Percentiles rank a stretch among this genome's conserved stretches.
Conservation (phyloP, 116 monocot genomes). For the Iris pallida region DNA sequence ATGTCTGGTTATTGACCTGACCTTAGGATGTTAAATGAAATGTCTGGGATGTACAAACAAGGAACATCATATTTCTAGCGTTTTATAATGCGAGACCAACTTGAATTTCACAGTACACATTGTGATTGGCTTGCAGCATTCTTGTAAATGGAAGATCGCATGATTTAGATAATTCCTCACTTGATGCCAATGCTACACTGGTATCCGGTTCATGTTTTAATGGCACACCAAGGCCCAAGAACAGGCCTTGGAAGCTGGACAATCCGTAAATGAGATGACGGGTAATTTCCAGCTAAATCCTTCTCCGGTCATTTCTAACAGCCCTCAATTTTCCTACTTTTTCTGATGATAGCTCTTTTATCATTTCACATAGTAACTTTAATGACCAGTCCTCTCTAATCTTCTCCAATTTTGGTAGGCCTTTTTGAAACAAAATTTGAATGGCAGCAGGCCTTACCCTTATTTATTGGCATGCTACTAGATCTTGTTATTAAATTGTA, state of each 20-base stretch:
- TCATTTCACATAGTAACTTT: too few relatives aligned
- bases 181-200: not conserved
- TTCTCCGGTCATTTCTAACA: not conserved
- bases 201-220: not conserved
- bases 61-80: not conserved
- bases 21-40: too few relatives aligned
- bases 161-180: not conserved
- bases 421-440: too few relatives aligned
- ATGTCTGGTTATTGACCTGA: too few relatives aligned
- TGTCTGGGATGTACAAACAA: not conserved
- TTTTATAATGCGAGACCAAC: not conserved
- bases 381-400: too few relatives aligned
- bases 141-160: slow-evolving; percentile 1
- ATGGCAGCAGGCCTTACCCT: too few relatives aligned
- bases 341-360: too few relatives aligned
- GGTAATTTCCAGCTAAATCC: too few relatives aligned
- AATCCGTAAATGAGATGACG: not conserved
- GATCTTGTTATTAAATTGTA: too few relatives aligned
- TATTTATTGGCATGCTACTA: too few relatives aligned
- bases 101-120: not conserved
- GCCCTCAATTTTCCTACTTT: too few relatives aligned
- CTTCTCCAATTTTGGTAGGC: too few relatives aligned
- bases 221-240: not conserved
- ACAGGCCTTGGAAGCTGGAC: slow-evolving; percentile 3
- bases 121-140: slow-evolving; percentile 7